A percentile compares a stretch with the other conserved stretches of the same genome.
phyloP scores from a whole-genome alignment of 2,329 filamentous ascomycete species.

The Verticillium isaacii region DNA sequence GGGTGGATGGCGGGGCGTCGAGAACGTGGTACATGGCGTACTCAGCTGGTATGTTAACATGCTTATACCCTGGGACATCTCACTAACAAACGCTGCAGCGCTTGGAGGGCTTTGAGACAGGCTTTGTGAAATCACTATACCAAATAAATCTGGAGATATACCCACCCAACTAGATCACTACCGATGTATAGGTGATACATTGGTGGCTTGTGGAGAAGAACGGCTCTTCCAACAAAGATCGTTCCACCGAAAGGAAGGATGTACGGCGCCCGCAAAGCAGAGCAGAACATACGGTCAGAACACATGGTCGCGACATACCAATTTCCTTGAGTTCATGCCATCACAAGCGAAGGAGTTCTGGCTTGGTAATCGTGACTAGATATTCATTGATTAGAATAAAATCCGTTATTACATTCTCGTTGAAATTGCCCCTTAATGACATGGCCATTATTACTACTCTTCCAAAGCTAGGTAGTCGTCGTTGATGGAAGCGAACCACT shows the following conservation, averaged over 20 bases:
- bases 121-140: not conserved
- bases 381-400: not conserved
- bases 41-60: constrained; percentile 58
- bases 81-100: not conserved
- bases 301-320: not conserved
- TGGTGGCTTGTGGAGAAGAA: not conserved
- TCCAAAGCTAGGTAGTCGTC: too few species aligned
- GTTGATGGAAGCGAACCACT: too few species aligned
- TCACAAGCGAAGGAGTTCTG: not conserved
- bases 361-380: not conserved
- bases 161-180: not conserved
- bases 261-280: not conserved
- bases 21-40: constrained; percentile 81
- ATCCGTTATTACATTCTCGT: too few species aligned
- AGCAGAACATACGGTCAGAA: not conserved
- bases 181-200: not conserved
- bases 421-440: too few species aligned
- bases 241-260: not conserved
- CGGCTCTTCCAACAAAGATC: not conserved
- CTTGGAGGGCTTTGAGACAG: not conserved
- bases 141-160: not conserved
- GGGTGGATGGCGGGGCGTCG: constrained; percentile 77
- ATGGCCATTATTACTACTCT: too few species aligned
- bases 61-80: not conserved
- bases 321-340: not conserved